Conservation (phyloP, 495 filamentous ascomycete species). For the Xylaria venustula region DNA sequence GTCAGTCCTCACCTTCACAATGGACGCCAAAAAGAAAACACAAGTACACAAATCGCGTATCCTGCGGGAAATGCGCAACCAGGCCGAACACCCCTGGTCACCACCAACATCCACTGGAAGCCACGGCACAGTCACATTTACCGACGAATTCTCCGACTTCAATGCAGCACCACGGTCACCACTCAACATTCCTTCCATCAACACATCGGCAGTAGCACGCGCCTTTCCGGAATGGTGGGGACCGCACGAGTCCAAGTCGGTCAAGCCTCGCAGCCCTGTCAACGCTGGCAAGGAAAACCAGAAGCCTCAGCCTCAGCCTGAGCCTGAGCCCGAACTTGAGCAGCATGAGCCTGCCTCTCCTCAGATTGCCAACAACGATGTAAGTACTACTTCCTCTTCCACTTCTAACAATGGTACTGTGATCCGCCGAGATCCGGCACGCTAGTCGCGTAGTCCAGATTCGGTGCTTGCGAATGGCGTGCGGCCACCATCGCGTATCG, state of each 20-base stretch:
- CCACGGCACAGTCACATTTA: constrained; percentile 51
- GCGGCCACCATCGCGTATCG: neutral
- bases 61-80: constrained; percentile 37
- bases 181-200: constrained; percentile 36
- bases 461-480: neutral
- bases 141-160: constrained; percentile 41
- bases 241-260: no score
- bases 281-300: constrained; percentile 9
- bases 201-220: constrained; percentile 62
- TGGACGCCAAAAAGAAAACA: constrained; percentile 24
- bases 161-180: no score
- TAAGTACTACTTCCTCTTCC: neutral
- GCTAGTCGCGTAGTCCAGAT: constrained; percentile 13
- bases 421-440: constrained; percentile 3
- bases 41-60: constrained; percentile 33
- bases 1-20: constrained; percentile 14
- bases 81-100: constrained; percentile 46
- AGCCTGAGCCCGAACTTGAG: no score
- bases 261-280: no score
- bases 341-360: neutral
- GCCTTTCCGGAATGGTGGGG: constrained; percentile 41
- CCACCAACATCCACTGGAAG: constrained; percentile 52
- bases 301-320: no score
- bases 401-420: neutral
- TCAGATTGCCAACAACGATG: neutral